Percentiles rank a stretch among this genome's conserved stretches.
phyloP scores from a whole-genome alignment of 345 rosid genomes.

The Iberis pinnata region DNA sequence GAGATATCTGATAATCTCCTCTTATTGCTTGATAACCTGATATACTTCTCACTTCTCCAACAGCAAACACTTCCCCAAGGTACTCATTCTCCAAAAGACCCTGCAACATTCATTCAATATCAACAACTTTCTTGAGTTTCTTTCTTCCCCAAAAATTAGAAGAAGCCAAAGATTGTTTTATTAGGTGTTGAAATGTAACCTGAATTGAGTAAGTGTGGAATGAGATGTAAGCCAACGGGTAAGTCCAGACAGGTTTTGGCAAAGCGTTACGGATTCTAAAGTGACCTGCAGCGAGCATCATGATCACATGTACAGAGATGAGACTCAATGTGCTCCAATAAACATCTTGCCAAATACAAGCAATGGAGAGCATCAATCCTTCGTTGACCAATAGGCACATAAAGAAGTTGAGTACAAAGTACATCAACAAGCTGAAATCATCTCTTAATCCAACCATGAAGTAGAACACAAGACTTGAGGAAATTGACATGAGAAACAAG shows the following conservation, averaged over 20 bases:
- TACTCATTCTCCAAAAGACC: slow-evolving; percentile 96
- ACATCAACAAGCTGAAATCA: slow-evolving; percentile 93
- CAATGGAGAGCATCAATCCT: slow-evolving; percentile 66
- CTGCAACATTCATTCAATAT: slow-evolving; percentile 31
- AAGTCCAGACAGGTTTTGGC: slow-evolving; percentile 80
- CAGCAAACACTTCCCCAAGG: slow-evolving; percentile 67
- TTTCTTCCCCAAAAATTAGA: no score
- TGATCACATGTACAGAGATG: slow-evolving; percentile 59
- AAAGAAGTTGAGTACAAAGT: slow-evolving; percentile 95
- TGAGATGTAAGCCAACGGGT: slow-evolving; percentile 81
- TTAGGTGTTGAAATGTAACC: no score
- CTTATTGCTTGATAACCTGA: slow-evolving; percentile 73
- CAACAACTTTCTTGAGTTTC: no score
- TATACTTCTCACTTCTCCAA: slow-evolving; percentile 88
- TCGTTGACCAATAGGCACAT: slow-evolving; percentile 84
- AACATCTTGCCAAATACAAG: slow-evolving; percentile 64
- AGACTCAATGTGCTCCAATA: slow-evolving; percentile 70
- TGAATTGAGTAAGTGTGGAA: slow-evolving; percentile 87
- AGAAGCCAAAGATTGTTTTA: no score
- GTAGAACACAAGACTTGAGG: slow-evolving; percentile 92
- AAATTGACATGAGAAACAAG: slow-evolving; percentile 89
- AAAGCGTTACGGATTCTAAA: slow-evolving; percentile 75
- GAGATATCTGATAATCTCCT: slow-evolving; percentile 69
- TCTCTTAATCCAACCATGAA: slow-evolving; percentile 81
- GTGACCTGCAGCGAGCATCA: slow-evolving; percentile 98